Evolutionary conservation across 176 grass and related monocot genomes (phyloP).

Genomic region (Cymbopogon citratus): DNA sequence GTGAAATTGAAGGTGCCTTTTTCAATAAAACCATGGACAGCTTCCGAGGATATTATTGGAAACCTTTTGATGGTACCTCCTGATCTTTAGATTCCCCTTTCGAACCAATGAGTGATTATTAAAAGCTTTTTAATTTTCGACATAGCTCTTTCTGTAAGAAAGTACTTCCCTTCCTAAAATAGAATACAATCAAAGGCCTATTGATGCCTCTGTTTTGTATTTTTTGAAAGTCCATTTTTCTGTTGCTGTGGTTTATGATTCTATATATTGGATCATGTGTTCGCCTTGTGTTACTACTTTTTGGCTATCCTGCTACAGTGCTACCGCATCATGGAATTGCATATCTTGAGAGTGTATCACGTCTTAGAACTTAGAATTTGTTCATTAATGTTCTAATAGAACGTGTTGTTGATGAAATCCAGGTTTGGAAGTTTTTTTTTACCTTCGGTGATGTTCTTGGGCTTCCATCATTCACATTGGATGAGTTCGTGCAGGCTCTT

Average conservation of each 20-base stretch:
- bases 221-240: slow-evolving; percentile 4
- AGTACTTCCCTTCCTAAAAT: background rate
- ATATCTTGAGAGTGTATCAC: slow-evolving; percentile 12
- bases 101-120: background rate
- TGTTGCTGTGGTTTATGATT: background rate
- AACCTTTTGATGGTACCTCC: slow-evolving; percentile 91
- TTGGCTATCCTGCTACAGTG: background rate
- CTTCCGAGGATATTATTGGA: slow-evolving; percentile 75
- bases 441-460: slow-evolving; percentile 87
- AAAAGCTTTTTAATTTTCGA: background rate
- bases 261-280: background rate
- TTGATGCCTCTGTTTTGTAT: background rate
- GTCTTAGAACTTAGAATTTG: slow-evolving; percentile 4
- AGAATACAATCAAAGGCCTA: too few relatives aligned
- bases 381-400: slow-evolving; percentile 22
- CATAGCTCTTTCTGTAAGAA: background rate
- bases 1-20: slow-evolving; percentile 70
- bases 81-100: slow-evolving; percentile 1
- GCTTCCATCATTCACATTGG: slow-evolving; percentile 85
- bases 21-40: slow-evolving; percentile 71
- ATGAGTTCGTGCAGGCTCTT: slow-evolving; percentile 94
- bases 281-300: background rate
- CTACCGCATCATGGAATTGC: background rate
- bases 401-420: slow-evolving; percentile 19
- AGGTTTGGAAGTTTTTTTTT: slow-evolving; percentile 98